Conservation (phyloP, 345 rosid species). For the Eucalyptus pauciflora region DNA sequence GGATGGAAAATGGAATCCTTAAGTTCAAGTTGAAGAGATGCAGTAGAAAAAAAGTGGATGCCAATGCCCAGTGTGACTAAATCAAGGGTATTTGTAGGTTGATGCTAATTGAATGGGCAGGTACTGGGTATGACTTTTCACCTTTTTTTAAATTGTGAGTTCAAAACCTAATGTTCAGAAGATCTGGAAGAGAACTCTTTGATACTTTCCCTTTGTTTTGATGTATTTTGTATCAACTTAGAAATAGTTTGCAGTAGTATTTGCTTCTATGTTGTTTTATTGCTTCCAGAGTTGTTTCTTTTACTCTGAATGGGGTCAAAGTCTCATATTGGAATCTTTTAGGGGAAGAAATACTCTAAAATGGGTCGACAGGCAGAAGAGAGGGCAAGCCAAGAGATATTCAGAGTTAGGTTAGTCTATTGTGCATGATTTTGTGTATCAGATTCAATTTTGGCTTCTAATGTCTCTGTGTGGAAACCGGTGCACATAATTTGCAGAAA, state of each 20-base stretch:
- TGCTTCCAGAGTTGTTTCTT: neutral
- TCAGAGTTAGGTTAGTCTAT: constrained; percentile 60
- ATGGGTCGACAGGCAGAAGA: constrained; percentile 71
- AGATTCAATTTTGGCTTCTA: neutral
- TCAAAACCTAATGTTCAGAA: neutral
- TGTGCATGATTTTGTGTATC: neutral
- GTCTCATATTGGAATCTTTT: neutral
- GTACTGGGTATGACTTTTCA: neutral
- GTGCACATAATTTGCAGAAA: constrained; percentile 41
- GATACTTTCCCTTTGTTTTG: neutral
- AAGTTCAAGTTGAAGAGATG: neutral
- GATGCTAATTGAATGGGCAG: neutral
- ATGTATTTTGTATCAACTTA: neutral
- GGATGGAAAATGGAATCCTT: neutral
- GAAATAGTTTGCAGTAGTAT: neutral
- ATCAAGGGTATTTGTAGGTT: neutral
- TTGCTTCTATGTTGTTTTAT: neutral
- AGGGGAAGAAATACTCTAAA: constrained; percentile 52
- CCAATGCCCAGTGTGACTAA: neutral
- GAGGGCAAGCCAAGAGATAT: constrained; percentile 80
- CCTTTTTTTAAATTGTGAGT: neutral
- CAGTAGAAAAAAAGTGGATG: neutral
- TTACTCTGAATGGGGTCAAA: neutral
- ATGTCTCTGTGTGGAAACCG: constrained; percentile 1
- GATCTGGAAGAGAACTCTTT: neutral